phyloP scores from a whole-genome alignment of 768 basidiomycete genomes.

The Termitomyces bulborhizus region DNA sequence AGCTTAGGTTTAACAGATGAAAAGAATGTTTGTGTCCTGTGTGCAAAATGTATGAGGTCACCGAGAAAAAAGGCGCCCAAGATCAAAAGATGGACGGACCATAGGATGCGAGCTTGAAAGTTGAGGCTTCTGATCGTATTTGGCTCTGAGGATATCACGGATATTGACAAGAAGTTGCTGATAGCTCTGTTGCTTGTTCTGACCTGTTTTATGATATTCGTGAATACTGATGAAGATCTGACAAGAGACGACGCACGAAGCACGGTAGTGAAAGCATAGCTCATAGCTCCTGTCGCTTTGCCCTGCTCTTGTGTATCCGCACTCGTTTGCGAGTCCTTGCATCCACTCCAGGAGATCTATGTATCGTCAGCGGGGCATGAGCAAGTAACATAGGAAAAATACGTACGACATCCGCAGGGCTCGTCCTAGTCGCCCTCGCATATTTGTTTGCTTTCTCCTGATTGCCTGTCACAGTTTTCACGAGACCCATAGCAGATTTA shows the following conservation, averaged over 20 bases:
- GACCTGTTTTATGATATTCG: conserved; percentile 26
- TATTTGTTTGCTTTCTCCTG: conserved; percentile 57
- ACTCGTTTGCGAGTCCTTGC: conserved; percentile 79
- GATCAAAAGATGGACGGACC: conserved; percentile 21
- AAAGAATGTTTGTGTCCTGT: conserved; percentile 33
- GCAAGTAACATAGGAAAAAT: neutral
- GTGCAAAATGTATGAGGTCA: neutral
- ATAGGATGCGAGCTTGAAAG: conserved; percentile 34
- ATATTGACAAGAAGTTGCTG: conserved; percentile 35
- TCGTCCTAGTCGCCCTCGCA: conserved; percentile 60
- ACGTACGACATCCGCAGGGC: conserved; percentile 82
- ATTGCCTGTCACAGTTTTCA: conserved; percentile 69
- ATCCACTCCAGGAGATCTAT: conserved; percentile 83
- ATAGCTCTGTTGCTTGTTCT: conserved; percentile 38
- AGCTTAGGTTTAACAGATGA: conserved; percentile 24
- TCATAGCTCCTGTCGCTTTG: conserved; percentile 73
- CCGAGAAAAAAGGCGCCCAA: neutral
- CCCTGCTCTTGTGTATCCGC: conserved; percentile 68
- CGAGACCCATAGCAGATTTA: conserved; percentile 62
- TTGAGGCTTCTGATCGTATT: conserved; percentile 41
- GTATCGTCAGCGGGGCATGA: neutral
- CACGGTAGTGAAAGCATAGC: conserved; percentile 56
- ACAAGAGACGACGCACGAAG: conserved; percentile 32
- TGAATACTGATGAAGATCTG: neutral
- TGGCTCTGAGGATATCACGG: conserved; percentile 30